phyloP scores from a whole-genome alignment of 495 filamentous ascomycete genomes.

The Bacidia gigantensis region DNA sequence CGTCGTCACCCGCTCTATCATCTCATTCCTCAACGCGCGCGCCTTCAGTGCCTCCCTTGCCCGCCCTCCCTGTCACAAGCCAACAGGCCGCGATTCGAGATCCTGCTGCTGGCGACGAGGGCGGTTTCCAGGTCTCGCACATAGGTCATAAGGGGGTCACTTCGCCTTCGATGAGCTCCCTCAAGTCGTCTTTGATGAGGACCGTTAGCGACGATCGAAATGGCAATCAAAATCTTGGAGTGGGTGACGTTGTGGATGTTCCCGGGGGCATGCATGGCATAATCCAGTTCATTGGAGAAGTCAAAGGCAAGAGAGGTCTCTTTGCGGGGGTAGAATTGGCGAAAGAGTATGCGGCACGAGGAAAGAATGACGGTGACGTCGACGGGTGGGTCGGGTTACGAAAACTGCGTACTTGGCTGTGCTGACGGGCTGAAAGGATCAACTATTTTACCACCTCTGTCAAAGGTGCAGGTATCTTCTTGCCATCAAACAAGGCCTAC shows the following conservation, averaged over 20 bases:
- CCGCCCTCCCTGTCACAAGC: neutral
- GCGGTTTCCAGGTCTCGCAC: neutral
- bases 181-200: conserved; percentile 7
- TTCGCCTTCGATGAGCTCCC: conserved; percentile 8
- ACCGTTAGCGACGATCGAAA: conserved; percentile 11
- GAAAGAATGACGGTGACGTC: conserved; percentile 94
- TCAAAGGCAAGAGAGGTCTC: conserved; percentile 76
- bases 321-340: conserved; percentile 95
- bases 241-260: conserved; percentile 87
- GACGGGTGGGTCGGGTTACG: conserved; percentile 54
- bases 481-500: conserved; percentile 73
- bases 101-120: neutral
- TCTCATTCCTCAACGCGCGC: neutral
- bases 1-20: conserved; percentile 34
- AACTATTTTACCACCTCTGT: conserved; percentile 73
- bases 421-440: conserved; percentile 31
- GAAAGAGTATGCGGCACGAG: conserved; percentile 60
- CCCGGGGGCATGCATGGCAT: conserved; percentile 88
- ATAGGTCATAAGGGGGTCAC: neutral
- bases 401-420: conserved; percentile 9
- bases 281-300: conserved; percentile 75
- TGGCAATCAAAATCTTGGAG: conserved; percentile 19
- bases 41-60: neutral
- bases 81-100: neutral
- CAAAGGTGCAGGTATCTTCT: conserved; percentile 80